A percentile compares a stretch with the other conserved stretches of the same genome.
phyloP scores from a whole-genome alignment of 2,329 filamentous ascomycete genomes.

The Ophiostoma perfectum region DNA sequence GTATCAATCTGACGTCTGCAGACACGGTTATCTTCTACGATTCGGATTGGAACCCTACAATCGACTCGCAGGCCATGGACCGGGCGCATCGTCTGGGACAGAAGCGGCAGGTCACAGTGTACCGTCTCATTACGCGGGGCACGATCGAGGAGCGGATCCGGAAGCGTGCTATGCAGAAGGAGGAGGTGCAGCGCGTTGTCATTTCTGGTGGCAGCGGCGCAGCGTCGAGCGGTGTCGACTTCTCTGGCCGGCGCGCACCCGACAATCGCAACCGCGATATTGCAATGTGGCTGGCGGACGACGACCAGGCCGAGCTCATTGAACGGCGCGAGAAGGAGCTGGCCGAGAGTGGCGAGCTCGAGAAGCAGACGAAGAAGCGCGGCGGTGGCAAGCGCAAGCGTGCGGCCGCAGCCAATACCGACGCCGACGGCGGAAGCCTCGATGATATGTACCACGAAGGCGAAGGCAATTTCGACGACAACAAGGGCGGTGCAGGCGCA shows the following conservation, averaged over 20 bases:
- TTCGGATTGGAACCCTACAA: conserved; percentile 98
- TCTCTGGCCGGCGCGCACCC: conserved; percentile 79
- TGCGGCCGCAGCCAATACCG: conserved; percentile 27
- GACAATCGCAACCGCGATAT: conserved; percentile 98
- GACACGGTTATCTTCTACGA: conserved; percentile 99
- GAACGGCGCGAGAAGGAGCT: conserved; percentile 88
- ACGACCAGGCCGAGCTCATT: conserved; percentile 90
- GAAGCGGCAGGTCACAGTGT: conserved; percentile 92
- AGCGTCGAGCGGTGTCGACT: conserved; percentile 63
- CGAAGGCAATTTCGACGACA: conserved; percentile 95
- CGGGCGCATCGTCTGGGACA: conserved; percentile 95
- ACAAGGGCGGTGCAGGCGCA: conserved; percentile 74
- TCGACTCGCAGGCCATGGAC: conserved; percentile 98
- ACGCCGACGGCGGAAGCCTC: conserved; percentile 51
- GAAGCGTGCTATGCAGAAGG: conserved; percentile 94
- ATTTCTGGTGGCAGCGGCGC: conserved; percentile 70
- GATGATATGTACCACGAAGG: conserved; percentile 99
- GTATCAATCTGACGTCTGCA: conserved; percentile 93
- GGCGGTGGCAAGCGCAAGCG: conserved; percentile 52
- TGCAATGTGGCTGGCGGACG: conserved; percentile 96
- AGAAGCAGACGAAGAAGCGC: conserved; percentile 61
- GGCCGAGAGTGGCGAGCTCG: conserved; percentile 63
- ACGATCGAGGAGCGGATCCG: conserved; percentile 98
- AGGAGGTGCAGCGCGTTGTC: conserved; percentile 96
- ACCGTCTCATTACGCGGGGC: conserved; percentile 90